Evolutionary conservation across 805 yeast species (phyloP).

Genomic region (Candida silvicultrix): DNA sequence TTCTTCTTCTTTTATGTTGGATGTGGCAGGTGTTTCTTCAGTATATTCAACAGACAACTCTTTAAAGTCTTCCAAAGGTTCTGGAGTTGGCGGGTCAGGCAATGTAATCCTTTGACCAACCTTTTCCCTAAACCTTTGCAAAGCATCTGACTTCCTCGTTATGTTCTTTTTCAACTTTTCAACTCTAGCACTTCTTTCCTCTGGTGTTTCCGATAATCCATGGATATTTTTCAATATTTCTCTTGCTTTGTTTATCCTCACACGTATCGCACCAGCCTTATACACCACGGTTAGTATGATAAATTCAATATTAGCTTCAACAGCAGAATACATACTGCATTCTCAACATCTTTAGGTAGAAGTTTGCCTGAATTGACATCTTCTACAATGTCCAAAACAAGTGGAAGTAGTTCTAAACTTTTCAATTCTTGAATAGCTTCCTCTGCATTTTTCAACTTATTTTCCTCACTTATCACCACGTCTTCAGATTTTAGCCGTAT

Average conservation of each 20-base stretch:
- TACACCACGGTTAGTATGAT: no score
- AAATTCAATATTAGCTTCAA: no score
- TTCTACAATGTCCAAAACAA: constrained; percentile 34
- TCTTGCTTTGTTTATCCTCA: constrained; percentile 31
- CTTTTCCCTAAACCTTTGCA: constrained; percentile 16
- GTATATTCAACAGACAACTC: not conserved
- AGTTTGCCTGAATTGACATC: constrained; percentile 32
- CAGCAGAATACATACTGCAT: constrained; percentile 34
- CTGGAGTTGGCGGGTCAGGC: constrained; percentile 2
- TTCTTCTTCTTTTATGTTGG: not conserved
- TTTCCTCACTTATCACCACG: not conserved
- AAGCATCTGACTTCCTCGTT: constrained; percentile 19
- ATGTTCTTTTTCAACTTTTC: constrained; percentile 28
- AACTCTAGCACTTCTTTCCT: constrained; percentile 27
- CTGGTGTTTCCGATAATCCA: constrained; percentile 38
- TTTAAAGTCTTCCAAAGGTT: not conserved
- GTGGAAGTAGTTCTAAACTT: constrained; percentile 31
- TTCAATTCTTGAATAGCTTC: constrained; percentile 25
- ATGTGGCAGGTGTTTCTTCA: not conserved
- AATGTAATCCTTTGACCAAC: constrained; percentile 12
- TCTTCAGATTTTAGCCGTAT: not conserved
- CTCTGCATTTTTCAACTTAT: constrained; percentile 5
- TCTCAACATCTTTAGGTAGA: constrained; percentile 37
- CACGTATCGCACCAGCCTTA: constrained; percentile 40
- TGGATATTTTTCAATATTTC: constrained; percentile 33